Evolutionary conservation across 371 early-diverging fungal genomes (phyloP).

Genomic region (Mortierella sp.): DNA sequence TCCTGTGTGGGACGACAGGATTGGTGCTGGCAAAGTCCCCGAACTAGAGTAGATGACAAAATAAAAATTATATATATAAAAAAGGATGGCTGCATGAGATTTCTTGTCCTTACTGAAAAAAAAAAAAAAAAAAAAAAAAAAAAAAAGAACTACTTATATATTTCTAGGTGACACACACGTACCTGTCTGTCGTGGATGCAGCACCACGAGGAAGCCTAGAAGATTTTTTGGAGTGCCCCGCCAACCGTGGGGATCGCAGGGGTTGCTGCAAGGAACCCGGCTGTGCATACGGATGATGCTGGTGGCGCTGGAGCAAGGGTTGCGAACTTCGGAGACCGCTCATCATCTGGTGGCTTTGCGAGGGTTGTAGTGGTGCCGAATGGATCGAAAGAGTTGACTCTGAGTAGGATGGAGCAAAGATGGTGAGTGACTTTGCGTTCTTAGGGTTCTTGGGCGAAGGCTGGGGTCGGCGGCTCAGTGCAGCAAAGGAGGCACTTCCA

Average conservation of each 20-base stretch:
- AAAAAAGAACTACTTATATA: not conserved
- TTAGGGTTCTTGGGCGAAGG: conserved; percentile 56
- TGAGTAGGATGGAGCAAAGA: conserved; percentile 66
- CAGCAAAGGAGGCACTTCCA: conserved; percentile 50
- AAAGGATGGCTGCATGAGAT: not conserved
- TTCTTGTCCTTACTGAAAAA: too few relatives aligned
- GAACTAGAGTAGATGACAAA: conserved; percentile 6
- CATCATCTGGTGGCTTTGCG: conserved; percentile 35
- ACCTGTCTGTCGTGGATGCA: conserved; percentile 23
- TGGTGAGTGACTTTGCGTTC: conserved; percentile 65
- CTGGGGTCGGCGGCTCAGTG: conserved; percentile 29
- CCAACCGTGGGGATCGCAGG: conserved; percentile 33
- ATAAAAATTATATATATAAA: not conserved
- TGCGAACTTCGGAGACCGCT: conserved; percentile 35
- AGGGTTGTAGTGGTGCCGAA: conserved; percentile 68
- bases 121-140: conserved; percentile 2
- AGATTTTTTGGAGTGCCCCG: conserved; percentile 33
- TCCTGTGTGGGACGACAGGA: conserved; percentile 48
- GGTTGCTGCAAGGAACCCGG: conserved; percentile 31
- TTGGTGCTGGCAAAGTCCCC: conserved; percentile 50
- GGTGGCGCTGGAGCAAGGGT: conserved; percentile 35
- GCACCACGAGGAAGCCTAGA: conserved; percentile 30
- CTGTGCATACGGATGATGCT: conserved; percentile 45
- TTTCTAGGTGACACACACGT: conserved; percentile 15
- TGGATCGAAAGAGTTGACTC: conserved; percentile 62